Percentiles rank a stretch among this genome's conserved stretches.
phyloP scores from a whole-genome alignment of 148 eudicot species.

The Hydrangea macrophylla region DNA sequence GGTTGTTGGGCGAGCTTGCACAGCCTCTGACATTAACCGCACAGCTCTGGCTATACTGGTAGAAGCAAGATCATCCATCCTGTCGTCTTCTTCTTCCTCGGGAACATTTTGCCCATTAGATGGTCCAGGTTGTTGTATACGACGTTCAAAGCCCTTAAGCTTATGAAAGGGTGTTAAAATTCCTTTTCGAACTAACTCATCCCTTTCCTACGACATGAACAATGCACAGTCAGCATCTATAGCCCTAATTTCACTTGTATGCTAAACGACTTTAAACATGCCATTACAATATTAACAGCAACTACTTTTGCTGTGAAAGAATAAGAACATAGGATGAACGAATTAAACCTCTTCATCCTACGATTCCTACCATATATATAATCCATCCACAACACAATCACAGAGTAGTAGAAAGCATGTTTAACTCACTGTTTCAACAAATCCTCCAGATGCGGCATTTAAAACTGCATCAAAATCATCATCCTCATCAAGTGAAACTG shows the following conservation, averaged over 20 bases:
- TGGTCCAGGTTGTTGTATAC: constrained; percentile 59
- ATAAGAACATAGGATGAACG: constrained; percentile 5
- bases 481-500: constrained; percentile 63
- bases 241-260: constrained; percentile 3
- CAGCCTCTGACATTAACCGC: constrained; percentile 68
- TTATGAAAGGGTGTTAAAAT: constrained; percentile 89
- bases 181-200: constrained; percentile 89
- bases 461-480: constrained; percentile 79
- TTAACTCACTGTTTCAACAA: constrained; percentile 88
- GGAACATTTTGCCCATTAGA: constrained; percentile 26
- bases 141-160: constrained; percentile 93
- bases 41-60: constrained; percentile 68
- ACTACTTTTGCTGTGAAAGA: not conserved
- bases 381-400: not conserved
- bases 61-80: constrained; percentile 46
- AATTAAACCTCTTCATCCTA: constrained; percentile 1
- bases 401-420: not conserved
- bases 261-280: constrained; percentile 1
- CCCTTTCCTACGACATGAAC: constrained; percentile 77
- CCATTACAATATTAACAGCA: not conserved
- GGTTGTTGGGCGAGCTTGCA: constrained; percentile 79
- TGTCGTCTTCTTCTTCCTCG: constrained; percentile 29
- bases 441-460: constrained; percentile 90
- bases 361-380: not conserved
- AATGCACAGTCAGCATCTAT: constrained; percentile 16